Base-by-base conservation (phyloP, 2,329 filamentous ascomycete species). In the Seiridium unicorne region DNA sequence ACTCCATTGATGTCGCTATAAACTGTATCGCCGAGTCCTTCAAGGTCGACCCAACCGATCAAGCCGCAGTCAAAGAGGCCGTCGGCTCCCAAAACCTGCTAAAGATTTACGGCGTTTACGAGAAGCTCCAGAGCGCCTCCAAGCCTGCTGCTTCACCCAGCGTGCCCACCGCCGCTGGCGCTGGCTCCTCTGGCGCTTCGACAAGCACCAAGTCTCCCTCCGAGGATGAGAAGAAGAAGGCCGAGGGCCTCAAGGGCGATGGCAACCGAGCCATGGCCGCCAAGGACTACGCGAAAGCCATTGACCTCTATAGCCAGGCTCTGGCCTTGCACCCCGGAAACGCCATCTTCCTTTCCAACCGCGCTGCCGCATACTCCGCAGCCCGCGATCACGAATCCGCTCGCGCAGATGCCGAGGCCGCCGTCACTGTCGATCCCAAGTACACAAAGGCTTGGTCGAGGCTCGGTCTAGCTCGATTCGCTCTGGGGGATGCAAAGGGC, bases 391-490 rank as follows among this genome's bases (percentile, higher is more conserved):
- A 98, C 79, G 87, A 89, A 63, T 88, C 90, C 63, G 95, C 95
- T 10, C 88, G 87, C 68, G 83, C 89, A 63, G 95, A 99, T 75
- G 95, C 95, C 51, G 94, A 98, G 79, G 86, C 95, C 65, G 95
- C 95, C 59, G 91, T 95, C 59, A 85, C 87, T 60, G 85, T 93
- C 58, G 95, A 99, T 75, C 92, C 95, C 10, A 88, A 87, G 74
- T 99, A 98, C 82, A 96, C 93, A 66, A 98, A 99, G 81, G 95
- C 93, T 13, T 99, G 95, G 95, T 95, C 91, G 68, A 87, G 95
- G 63, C 84, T 99, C 26, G 95, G 95, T 26, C 88, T 98, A 44
- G 95, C 95, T 48, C 87, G 90, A 63, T 99, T 94, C 76, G 94
- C 94, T 13, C 85, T 97, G 56, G 94, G 93, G 40, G 94, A 99